phyloP scores from a whole-genome alignment of 441 rosid species.

The Populus hybrid region DNA sequence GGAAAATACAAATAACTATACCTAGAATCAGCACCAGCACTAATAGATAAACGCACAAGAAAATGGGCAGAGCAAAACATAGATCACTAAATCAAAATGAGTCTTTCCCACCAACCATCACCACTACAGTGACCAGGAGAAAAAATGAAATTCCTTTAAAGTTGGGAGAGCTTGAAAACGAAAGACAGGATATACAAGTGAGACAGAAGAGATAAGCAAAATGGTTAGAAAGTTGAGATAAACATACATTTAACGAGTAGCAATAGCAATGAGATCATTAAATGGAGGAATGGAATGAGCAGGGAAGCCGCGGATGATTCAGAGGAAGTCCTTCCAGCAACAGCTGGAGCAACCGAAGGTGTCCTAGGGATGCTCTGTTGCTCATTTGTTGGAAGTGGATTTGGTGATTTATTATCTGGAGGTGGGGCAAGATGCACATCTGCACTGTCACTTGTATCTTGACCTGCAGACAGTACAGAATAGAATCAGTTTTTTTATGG shows the following conservation, averaged over 20 bases:
- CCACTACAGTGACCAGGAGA: constrained; percentile 7
- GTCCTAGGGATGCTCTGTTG: constrained; percentile 30
- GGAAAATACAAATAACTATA: not conserved
- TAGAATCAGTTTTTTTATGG: not conserved
- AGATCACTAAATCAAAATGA: not conserved
- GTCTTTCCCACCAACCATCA: constrained; percentile 13
- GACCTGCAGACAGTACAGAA: constrained; percentile 23
- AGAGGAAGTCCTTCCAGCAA: constrained; percentile 23
- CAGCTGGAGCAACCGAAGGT: constrained; percentile 31
- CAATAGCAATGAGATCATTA: constrained; percentile 12
- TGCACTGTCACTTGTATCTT: constrained; percentile 19
- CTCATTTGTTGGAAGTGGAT: constrained; percentile 36
- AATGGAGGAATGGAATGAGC: constrained; percentile 10
- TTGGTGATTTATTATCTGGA: constrained; percentile 18
- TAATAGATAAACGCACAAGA: not conserved
- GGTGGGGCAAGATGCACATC: constrained; percentile 23
- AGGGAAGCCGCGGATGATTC: constrained; percentile 20
- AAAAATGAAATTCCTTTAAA: not conserved
- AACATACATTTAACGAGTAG: not conserved
- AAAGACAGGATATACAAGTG: constrained; percentile 29
- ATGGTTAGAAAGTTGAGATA: constrained; percentile 4
- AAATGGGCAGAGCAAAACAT: no score
- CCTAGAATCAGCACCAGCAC: not conserved
- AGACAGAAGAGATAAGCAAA: not conserved
- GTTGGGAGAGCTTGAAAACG: constrained; percentile 8